Evolutionary conservation across 1,284 basidiomycete genomes (phyloP).

Genomic region (Tylopilus sp.): DNA sequence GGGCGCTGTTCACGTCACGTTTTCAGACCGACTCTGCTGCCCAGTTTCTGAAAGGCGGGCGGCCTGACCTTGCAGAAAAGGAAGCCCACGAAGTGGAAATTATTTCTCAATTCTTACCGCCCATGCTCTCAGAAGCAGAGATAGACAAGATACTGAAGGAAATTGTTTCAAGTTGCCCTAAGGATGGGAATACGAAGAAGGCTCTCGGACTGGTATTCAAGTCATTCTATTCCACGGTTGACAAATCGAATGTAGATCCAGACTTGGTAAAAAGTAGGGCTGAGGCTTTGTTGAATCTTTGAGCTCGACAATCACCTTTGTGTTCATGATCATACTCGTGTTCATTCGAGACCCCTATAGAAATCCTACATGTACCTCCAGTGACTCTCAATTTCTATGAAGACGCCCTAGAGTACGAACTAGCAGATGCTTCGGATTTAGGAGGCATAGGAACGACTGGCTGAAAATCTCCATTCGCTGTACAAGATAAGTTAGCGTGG

Average conservation of each 20-base stretch:
- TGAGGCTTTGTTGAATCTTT: constrained; percentile 37
- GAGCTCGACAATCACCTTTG: constrained; percentile 1
- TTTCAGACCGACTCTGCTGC: constrained; percentile 55
- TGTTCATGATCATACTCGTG: neutral
- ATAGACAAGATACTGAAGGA: constrained; percentile 50
- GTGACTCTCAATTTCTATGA: constrained; percentile 1
- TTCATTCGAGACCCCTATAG: constrained; percentile 4
- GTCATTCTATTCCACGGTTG: constrained; percentile 56
- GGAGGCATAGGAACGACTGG: neutral
- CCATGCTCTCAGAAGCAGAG: constrained; percentile 50
- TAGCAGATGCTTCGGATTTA: constrained; percentile 2
- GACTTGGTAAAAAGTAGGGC: constrained; percentile 53
- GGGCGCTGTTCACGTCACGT: constrained; percentile 1
- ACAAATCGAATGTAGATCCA: constrained; percentile 55
- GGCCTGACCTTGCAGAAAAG: constrained; percentile 62
- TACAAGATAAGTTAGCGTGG: constrained; percentile 7
- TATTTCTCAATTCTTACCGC: constrained; percentile 55
- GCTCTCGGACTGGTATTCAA: constrained; percentile 52
- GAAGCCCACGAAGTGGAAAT: constrained; percentile 56
- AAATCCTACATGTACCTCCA: neutral
- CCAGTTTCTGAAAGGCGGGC: constrained; percentile 53
- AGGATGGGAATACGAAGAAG: constrained; percentile 36
- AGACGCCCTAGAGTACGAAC: neutral
- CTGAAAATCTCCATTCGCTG: constrained; percentile 5
- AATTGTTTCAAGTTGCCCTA: constrained; percentile 35